These are phyloP conservation scores for Bigelowiella natans DNA, from an alignment of 78 protist species.

Conservation along the genomic window DNA sequence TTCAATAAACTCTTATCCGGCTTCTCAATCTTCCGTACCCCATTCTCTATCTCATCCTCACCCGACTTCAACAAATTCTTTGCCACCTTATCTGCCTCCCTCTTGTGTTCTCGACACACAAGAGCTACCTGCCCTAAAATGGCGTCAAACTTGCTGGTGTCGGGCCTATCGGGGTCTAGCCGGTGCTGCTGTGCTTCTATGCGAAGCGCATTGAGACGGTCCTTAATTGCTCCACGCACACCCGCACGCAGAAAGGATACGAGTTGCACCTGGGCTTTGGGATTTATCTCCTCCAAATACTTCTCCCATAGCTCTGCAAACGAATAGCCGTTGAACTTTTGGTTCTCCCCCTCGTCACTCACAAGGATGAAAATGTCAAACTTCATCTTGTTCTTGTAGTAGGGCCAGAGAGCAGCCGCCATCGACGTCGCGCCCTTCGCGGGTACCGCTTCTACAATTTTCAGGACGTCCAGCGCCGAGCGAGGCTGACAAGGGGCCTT, in stretches of 20 bases:
- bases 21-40: too few species aligned
- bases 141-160: neutral
- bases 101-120: too few species aligned
- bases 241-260: neutral
- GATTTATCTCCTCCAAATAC: neutral
- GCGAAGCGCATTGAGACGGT: neutral
- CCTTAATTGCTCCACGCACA: neutral
- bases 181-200: neutral
- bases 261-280: neutral
- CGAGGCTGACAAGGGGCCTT: neutral
- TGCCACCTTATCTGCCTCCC: too few species aligned
- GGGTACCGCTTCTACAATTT: neutral
- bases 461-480: neutral
- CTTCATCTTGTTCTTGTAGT: neutral
- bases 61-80: too few species aligned
- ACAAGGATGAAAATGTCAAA: conserved; percentile 8
- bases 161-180: neutral
- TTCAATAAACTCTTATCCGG: too few species aligned
- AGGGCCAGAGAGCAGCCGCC: neutral
- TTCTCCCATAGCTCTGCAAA: neutral
- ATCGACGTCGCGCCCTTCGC: conserved; percentile 4
- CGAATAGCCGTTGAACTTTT: neutral
- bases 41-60: too few species aligned
- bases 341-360: conserved; percentile 3
- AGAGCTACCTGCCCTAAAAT: too few species aligned